These are phyloP conservation scores for Pisolithus marmoratus DNA, from an alignment of 768 basidiomycete genomes.

Conservation along the genomic window DNA sequence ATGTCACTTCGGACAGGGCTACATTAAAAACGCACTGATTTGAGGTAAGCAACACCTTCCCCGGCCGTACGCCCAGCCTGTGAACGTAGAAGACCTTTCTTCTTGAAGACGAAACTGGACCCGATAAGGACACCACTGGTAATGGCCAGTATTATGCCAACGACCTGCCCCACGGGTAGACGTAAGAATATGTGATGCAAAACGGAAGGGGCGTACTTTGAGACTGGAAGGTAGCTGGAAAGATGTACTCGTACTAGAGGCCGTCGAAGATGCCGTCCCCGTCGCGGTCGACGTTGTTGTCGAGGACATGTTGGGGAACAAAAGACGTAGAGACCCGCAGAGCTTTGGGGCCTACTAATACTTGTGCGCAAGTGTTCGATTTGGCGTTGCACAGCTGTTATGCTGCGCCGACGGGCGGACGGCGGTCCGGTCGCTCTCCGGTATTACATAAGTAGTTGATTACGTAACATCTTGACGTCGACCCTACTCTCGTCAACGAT, in stretches of 20 bases:
- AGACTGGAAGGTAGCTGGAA: conserved; percentile 38
- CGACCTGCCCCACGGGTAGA: conserved; percentile 39
- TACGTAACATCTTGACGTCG: no score
- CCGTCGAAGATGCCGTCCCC: conserved; percentile 33
- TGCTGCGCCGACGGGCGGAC: no score
- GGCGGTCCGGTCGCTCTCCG: no score
- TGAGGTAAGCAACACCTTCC: conserved; percentile 92
- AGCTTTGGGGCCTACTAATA: conserved; percentile 2
- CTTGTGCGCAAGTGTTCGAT: conserved; percentile 1
- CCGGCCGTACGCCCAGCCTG: conserved; percentile 76
- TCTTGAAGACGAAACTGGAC: conserved; percentile 94
- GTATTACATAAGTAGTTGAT: no score
- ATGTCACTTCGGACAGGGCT: conserved; percentile 2
- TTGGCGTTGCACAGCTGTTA: conserved; percentile 8
- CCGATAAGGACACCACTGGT: conserved; percentile 86
- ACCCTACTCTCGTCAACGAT: not conserved
- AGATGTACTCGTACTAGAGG: conserved; percentile 32
- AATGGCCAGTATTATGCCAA: conserved; percentile 74
- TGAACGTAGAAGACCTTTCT: conserved; percentile 81
- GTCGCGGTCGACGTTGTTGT: conserved; percentile 19
- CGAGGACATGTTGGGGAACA: conserved; percentile 20
- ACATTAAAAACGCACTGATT: conserved; percentile 57
- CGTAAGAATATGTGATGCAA: conserved; percentile 1
- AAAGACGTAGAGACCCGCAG: conserved; percentile 7
- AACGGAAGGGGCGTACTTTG: conserved; percentile 35